phyloP scores from a whole-genome alignment of 371 early-diverging fungal species.

The Choanephora cucurbitarum region DNA sequence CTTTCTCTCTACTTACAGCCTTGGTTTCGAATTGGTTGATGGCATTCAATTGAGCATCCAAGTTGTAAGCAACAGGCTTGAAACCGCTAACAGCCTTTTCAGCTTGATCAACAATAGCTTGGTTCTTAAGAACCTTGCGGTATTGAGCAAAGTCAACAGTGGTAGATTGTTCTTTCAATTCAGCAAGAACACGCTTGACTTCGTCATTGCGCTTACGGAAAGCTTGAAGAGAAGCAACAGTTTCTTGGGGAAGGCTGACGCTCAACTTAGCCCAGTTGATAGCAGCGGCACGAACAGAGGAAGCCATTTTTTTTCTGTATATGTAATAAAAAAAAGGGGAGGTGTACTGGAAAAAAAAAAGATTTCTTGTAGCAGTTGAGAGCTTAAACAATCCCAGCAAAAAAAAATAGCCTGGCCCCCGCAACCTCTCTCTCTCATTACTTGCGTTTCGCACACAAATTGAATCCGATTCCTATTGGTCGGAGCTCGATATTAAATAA shows the following conservation, averaged over 20 bases:
- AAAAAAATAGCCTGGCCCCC: too few relatives aligned
- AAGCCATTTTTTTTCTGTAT: slow-evolving; percentile 27
- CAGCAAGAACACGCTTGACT: slow-evolving; percentile 76
- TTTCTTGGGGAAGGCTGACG: slow-evolving; percentile 86
- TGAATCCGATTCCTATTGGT: too few relatives aligned
- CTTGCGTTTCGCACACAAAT: too few relatives aligned
- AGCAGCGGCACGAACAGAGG: slow-evolving; percentile 60
- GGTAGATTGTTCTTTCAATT: slow-evolving; percentile 81
- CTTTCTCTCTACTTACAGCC: slow-evolving; percentile 68
- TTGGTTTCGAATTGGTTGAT: slow-evolving; percentile 87
- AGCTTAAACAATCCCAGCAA: too few relatives aligned
- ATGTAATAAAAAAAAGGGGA: background rate
- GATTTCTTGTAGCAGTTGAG: background rate
- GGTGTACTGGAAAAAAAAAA: slow-evolving; percentile 11
- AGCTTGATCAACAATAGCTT: slow-evolving; percentile 84
- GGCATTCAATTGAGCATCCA: slow-evolving; percentile 83
- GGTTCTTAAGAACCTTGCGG: slow-evolving; percentile 86
- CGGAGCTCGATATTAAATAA: too few relatives aligned
- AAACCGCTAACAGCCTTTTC: slow-evolving; percentile 82
- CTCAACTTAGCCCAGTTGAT: slow-evolving; percentile 91
- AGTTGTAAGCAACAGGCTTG: slow-evolving; percentile 84
- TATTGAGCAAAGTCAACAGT: slow-evolving; percentile 89
- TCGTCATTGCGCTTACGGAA: slow-evolving; percentile 97
- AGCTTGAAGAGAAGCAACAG: slow-evolving; percentile 79
- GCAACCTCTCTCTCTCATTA: too few relatives aligned